These are phyloP conservation scores for Mycena latifolia DNA, from an alignment of 768 basidiomycete genomes.

Conservation along the genomic window DNA sequence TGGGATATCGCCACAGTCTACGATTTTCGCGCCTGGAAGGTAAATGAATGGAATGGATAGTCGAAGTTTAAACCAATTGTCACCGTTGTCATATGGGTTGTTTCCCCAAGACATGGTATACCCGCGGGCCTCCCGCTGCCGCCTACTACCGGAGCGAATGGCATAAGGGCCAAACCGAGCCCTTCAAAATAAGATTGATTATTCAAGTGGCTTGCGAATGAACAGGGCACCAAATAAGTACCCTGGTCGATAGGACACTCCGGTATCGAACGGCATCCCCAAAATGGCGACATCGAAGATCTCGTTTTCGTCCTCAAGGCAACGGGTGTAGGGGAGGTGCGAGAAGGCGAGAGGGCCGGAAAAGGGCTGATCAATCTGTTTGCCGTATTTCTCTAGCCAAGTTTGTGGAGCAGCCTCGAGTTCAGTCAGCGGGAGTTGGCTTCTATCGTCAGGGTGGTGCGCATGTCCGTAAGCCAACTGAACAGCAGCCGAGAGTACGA, in stretches of 20 bases:
- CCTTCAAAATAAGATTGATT: constrained; percentile 51
- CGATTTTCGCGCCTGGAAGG: constrained; percentile 61
- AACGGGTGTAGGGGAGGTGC: constrained; percentile 80
- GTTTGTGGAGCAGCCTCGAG: constrained; percentile 41
- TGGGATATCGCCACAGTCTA: constrained; percentile 93
- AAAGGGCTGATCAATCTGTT: constrained; percentile 79
- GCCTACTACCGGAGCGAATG: constrained; percentile 83
- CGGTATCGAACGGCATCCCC: constrained; percentile 86
- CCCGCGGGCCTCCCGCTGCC: constrained; percentile 67
- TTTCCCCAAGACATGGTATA: constrained; percentile 81
- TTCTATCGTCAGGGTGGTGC: neutral
- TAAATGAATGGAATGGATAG: neutral
- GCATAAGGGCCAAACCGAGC: constrained; percentile 91
- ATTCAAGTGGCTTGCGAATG: too few relatives aligned
- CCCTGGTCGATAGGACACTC: constrained; percentile 69
- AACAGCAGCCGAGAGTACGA: constrained; percentile 3
- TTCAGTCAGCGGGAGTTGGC: constrained; percentile 29
- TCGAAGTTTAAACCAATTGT: neutral
- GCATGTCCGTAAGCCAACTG: constrained; percentile 2
- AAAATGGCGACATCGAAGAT: constrained; percentile 83
- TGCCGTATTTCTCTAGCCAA: constrained; percentile 83
- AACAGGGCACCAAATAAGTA: constrained; percentile 40
- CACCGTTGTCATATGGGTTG: constrained; percentile 65
- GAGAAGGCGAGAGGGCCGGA: constrained; percentile 88
- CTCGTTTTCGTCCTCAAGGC: constrained; percentile 68